Conservation (phyloP, 2,329 filamentous ascomycete species). For the Pseudogymnoascus pannorum region DNA sequence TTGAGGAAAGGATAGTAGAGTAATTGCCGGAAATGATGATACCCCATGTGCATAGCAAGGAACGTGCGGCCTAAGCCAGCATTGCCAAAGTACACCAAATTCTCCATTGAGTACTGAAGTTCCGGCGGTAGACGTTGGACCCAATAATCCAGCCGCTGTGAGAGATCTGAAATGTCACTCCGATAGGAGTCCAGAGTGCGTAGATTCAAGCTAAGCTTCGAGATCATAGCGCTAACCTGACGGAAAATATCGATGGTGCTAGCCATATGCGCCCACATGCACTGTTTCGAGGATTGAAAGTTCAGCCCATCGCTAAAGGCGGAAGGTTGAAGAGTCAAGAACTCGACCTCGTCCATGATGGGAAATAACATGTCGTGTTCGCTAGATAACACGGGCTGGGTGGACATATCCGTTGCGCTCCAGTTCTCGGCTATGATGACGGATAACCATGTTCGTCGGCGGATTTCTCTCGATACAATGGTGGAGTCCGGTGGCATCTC, state of each 20-base stretch:
- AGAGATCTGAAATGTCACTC: constrained; percentile 18
- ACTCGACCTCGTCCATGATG: constrained; percentile 15
- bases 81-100: constrained; percentile 30
- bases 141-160: constrained; percentile 30
- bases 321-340: constrained; percentile 10
- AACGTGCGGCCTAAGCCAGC: constrained; percentile 36
- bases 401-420: constrained; percentile 17
- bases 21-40: constrained; percentile 39
- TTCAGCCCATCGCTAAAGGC: neutral
- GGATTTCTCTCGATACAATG: constrained; percentile 12
- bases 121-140: constrained; percentile 27
- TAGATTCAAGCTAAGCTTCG: neutral
- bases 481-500: constrained; percentile 10
- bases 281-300: constrained; percentile 1
- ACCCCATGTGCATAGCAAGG: constrained; percentile 38
- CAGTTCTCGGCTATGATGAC: constrained; percentile 16
- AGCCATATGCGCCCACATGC: constrained; percentile 18
- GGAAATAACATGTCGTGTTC: constrained; percentile 8
- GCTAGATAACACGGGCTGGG: constrained; percentile 8
- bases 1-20: constrained; percentile 40
- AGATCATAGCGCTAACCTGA: constrained; percentile 13
- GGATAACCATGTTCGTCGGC: constrained; percentile 15
- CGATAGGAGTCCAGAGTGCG: neutral
- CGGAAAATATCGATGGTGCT: constrained; percentile 16
- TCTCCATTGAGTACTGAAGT: constrained; percentile 32